These are phyloP conservation scores for Mrakia frigida DNA, from an alignment of 768 basidiomycete genomes.

Conservation along the genomic window DNA sequence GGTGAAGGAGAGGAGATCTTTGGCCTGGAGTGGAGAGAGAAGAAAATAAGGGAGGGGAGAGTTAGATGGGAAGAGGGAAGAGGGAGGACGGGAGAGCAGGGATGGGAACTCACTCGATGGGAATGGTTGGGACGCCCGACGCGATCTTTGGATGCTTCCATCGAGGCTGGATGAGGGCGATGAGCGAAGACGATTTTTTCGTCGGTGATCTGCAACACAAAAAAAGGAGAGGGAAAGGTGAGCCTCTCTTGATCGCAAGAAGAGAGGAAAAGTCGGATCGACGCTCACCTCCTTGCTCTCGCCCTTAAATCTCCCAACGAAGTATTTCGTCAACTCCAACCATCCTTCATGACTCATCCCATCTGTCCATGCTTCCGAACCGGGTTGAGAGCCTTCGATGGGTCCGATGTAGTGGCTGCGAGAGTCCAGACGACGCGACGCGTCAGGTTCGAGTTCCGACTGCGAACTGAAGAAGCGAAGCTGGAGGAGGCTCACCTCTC, in stretches of 20 bases:
- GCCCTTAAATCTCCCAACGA: constrained; percentile 36
- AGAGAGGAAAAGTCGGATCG: not conserved
- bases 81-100: no score
- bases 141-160: constrained; percentile 33
- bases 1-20: constrained; percentile 42
- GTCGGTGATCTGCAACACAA: constrained; percentile 14
- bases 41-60: not conserved
- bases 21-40: constrained; percentile 36
- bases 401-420: constrained; percentile 38
- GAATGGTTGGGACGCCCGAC: constrained; percentile 39
- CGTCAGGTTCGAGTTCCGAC: not conserved
- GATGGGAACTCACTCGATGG: constrained; percentile 38
- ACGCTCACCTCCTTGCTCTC: constrained; percentile 17
- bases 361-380: constrained; percentile 42
- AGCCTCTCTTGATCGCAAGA: no score
- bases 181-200: constrained; percentile 37
- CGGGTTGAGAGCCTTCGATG: constrained; percentile 42
- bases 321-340: constrained; percentile 39
- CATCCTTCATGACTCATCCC: constrained; percentile 41
- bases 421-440: no score
- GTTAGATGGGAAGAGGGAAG: not conserved
- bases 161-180: constrained; percentile 38
- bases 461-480: not conserved
- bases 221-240: no score
- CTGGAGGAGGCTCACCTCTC: constrained; percentile 28